Percentiles rank a stretch among this genome's conserved stretches.
Evolutionary conservation across 352 stramenopile genomes (phyloP).

Genomic region (Plasmopara halstedii): DNA sequence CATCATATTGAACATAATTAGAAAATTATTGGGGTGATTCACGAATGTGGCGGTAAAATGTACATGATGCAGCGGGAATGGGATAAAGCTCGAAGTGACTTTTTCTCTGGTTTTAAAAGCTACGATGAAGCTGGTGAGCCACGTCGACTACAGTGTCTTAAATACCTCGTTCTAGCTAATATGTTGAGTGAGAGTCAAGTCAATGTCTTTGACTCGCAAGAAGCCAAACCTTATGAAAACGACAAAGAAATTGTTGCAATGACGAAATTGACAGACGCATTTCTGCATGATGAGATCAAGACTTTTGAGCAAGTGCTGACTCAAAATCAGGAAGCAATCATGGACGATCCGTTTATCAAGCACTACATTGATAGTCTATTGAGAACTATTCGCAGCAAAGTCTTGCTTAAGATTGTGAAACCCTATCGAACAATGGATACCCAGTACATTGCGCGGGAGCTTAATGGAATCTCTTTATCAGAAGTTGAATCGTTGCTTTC

Average conservation of each 20-base stretch:
- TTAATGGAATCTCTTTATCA: conserved; percentile 87
- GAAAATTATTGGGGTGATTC: conserved; percentile 92
- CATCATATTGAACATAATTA: conserved; percentile 6
- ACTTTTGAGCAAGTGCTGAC: conserved; percentile 90
- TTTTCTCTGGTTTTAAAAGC: conserved; percentile 95
- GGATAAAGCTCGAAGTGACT: conserved; percentile 89
- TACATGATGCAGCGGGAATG: conserved; percentile 93
- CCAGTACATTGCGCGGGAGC: conserved; percentile 84
- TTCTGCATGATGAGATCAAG: conserved; percentile 93
- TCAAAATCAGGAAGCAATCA: conserved; percentile 82
- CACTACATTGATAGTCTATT: conserved; percentile 92
- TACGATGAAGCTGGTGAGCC: conserved; percentile 95
- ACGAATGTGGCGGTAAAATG: conserved; percentile 95
- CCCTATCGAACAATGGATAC: conserved; percentile 92
- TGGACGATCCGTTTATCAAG: conserved; percentile 94
- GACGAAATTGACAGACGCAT: conserved; percentile 93
- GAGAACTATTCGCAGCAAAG: conserved; percentile 92
- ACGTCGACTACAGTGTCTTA: conserved; percentile 87
- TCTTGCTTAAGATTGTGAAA: conserved; percentile 90
- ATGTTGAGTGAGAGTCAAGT: conserved; percentile 94
- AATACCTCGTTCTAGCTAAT: conserved; percentile 93
- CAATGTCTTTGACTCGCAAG: conserved; percentile 94
- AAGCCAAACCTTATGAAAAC: conserved; percentile 89
- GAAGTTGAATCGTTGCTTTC: conserved; percentile 92
- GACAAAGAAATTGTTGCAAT: conserved; percentile 94